A percentile compares a stretch with the other conserved stretches of the same genome.
Conservation (phyloP, 2,329 filamentous ascomycete species). For the Epichloe sylvatica region DNA sequence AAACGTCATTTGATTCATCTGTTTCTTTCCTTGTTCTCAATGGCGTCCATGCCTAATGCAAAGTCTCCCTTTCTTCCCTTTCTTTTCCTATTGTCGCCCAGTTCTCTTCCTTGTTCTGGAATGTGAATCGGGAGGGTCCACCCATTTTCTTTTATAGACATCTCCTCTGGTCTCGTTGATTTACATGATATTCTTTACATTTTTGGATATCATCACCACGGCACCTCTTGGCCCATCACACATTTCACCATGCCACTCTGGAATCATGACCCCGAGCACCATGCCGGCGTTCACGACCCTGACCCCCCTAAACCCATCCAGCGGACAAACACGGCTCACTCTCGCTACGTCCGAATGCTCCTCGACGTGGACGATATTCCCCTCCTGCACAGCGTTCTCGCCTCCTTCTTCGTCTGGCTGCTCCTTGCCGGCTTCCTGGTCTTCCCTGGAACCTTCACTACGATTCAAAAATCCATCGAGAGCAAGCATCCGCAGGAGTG, state of each 20-base stretch:
- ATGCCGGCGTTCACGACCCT: constrained; percentile 2
- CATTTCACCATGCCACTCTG: constrained; percentile 1
- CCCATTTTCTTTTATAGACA: neutral
- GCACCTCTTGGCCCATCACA: neutral
- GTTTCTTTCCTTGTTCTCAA: neutral
- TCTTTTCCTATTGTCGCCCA: too few relatives aligned
- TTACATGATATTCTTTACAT: neutral
- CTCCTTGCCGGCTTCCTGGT: constrained; percentile 39
- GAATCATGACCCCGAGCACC: constrained; percentile 4
- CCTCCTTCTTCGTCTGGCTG: constrained; percentile 27
- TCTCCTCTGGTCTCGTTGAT: neutral
- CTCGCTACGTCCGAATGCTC: constrained; percentile 32
- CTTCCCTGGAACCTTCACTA: constrained; percentile 37
- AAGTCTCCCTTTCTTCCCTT: neutral
- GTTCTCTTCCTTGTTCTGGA: neutral
- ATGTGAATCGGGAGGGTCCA: neutral
- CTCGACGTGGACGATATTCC: constrained; percentile 32
- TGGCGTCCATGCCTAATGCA: neutral
- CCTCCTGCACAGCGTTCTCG: constrained; percentile 31
- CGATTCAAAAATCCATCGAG: constrained; percentile 17
- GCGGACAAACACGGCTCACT: constrained; percentile 15
- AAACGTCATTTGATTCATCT: neutral
- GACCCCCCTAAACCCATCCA: constrained; percentile 8
- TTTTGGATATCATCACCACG: neutral
- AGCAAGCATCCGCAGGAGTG: constrained; percentile 8